Conservation (phyloP, 306 rosid genomes). For the Canavalia ensiformis region DNA sequence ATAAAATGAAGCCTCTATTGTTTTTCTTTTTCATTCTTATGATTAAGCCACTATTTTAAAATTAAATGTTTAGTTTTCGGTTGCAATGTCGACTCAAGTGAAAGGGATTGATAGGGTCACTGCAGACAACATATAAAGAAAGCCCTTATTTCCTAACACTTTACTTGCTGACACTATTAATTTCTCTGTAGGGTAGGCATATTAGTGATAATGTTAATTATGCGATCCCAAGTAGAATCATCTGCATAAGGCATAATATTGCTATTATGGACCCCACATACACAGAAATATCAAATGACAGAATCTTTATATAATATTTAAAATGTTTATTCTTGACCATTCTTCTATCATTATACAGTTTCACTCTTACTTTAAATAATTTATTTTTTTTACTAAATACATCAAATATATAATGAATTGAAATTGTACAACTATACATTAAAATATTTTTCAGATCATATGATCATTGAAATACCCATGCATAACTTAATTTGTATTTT, state of each 20-base stretch:
- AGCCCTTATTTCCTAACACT: conserved; percentile 33
- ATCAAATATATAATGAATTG: too few relatives aligned
- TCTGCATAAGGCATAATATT: conserved; percentile 26
- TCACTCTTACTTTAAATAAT: too few relatives aligned
- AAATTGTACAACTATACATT: too few relatives aligned
- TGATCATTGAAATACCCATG: too few relatives aligned
- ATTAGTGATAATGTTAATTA: conserved; percentile 24
- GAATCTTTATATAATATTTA: too few relatives aligned
- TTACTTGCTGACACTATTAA: conserved; percentile 29
- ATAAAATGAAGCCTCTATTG: not conserved
- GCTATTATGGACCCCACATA: conserved; percentile 22
- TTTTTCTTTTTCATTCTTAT: conserved; percentile 12
- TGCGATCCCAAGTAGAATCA: conserved; percentile 15
- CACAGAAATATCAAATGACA: not conserved
- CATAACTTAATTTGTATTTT: too few relatives aligned
- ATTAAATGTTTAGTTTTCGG: conserved; percentile 34
- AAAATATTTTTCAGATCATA: too few relatives aligned
- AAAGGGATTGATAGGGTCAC: conserved; percentile 46
- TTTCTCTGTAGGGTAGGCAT: conserved; percentile 40
- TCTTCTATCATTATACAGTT: too few relatives aligned
- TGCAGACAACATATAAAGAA: conserved; percentile 23
- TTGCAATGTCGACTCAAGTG: conserved; percentile 48
- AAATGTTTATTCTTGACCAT: too few relatives aligned
- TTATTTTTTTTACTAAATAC: too few relatives aligned
- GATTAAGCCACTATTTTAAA: not conserved